Evolutionary conservation across 2,329 filamentous ascomycete species (phyloP), one percentile per base, ranked within the genome.

Genomic region (Cercospora sp.): DNA sequence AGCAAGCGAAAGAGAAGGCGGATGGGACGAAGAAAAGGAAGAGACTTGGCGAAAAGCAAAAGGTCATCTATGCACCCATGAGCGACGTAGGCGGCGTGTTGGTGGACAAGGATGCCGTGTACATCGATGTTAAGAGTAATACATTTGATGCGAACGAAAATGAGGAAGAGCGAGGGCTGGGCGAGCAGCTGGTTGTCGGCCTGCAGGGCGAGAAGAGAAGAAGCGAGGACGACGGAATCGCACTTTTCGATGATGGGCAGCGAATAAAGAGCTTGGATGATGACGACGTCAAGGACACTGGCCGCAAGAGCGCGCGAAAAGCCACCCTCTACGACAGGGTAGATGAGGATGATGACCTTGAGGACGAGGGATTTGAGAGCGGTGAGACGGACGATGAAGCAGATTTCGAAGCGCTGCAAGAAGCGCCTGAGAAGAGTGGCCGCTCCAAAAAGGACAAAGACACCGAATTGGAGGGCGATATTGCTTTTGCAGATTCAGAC

Each of bases 101-200:
- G 77, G 94, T 99, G 62, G 95, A 99, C 73, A 96, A 96, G 69
- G 95, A 99, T 80, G 94, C 94, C 7, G 94, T 99, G 42, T 99
- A 96, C 82, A 97, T 91, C 70, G 87, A 91, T 75, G 81, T 91
- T 53, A 90, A 89, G 77, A 88, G 87, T 13, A 83, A 85, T 30
- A 96, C 87, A 3, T 97, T 99, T 72, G 83, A 89, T 69, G 80
- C 81, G 2, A 89, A 92, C 10, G 86, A 86, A 4, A 83, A 84
- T 13, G 82, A 88, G 10, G 86, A 86, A 31, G 91, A 97, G 73
- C 88, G 92, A 57, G 95, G 95, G n/a, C 86, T 98, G 64, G 95
- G 95, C 48, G 95, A 99, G 79, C 93, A 97, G 79, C 88, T 99
- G 80, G 95, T 99, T 71, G 89, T 99, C 48, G 91, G 90, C 26